These are phyloP conservation scores for Paramecium pentaurelia DNA, from an alignment of 73 alveolate species.

Conservation along the genomic window DNA sequence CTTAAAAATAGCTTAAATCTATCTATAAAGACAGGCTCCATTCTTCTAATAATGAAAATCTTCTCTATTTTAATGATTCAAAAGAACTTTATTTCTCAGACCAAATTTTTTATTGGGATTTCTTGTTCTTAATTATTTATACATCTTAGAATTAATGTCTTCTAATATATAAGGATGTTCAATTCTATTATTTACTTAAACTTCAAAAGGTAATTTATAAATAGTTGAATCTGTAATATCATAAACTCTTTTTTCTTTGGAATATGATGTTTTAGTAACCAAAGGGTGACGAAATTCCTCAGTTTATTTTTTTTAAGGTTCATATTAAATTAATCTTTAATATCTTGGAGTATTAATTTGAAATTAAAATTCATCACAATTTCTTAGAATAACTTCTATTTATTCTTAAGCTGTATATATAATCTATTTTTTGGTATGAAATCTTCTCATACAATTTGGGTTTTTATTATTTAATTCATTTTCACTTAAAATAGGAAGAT, in stretches of 20 bases:
- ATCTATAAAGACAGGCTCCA: not conserved
- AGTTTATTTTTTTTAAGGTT: not conserved
- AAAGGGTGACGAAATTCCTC: not conserved
- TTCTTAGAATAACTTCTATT: not conserved
- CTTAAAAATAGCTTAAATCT: not conserved
- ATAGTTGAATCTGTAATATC: slow-evolving; percentile 3
- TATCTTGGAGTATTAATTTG: not conserved
- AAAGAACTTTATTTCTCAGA: not conserved
- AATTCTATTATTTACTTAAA: not conserved
- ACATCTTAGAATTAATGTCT: not conserved
- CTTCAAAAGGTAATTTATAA: slow-evolving; percentile 21
- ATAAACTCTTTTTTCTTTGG: not conserved
- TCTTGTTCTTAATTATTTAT: not conserved
- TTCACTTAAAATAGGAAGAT: not conserved
- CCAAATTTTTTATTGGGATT: not conserved
- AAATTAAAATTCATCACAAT: not conserved
- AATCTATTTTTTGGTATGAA: not conserved
- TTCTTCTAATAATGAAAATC: slow-evolving; percentile 8
- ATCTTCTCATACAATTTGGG: not conserved
- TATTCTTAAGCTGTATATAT: not conserved
- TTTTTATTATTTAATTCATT: not conserved
- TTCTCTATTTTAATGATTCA: not conserved
- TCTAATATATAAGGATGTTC: not conserved
- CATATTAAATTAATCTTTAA: not conserved
- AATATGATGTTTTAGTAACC: not conserved